Evolutionary conservation across 83 land plant genomes (phyloP).

Genomic region (Diphasiastrum complanatum): DNA sequence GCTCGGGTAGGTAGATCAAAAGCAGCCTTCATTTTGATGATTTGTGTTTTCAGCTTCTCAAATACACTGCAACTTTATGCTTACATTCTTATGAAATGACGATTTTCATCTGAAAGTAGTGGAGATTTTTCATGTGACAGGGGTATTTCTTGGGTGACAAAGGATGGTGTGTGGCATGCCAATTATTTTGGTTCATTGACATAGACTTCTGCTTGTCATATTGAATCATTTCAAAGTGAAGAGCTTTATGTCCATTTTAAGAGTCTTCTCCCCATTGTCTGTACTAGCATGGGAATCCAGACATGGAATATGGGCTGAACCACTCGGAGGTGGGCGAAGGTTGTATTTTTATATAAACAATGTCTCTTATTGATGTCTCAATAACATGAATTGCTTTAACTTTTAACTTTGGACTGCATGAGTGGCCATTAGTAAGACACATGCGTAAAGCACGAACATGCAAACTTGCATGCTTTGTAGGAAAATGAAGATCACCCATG

Average conservation of each 20-base stretch:
- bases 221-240: slow-evolving; percentile 85
- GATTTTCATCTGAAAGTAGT: background rate
- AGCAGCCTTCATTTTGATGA: background rate
- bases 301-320: no score
- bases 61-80: no score
- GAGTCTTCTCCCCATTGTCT: slow-evolving; percentile 96
- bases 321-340: no score
- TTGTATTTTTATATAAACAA: no score
- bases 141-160: slow-evolving; percentile 93
- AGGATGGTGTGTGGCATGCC: slow-evolving; percentile 87
- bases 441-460: no score
- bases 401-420: no score
- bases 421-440: no score
- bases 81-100: background rate
- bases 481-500: no score
- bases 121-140: slow-evolving; percentile 17
- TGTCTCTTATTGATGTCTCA: no score
- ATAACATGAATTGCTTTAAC: no score
- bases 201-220: slow-evolving; percentile 75
- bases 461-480: no score
- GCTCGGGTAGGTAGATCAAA: slow-evolving; percentile 54
- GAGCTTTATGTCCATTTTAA: slow-evolving; percentile 96
- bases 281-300: no score
- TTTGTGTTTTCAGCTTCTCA: background rate
- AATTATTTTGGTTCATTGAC: slow-evolving; percentile 95